Base-by-base conservation (phyloP, 768 basidiomycete species). In the Coprinopsis marcescibilis region DNA sequence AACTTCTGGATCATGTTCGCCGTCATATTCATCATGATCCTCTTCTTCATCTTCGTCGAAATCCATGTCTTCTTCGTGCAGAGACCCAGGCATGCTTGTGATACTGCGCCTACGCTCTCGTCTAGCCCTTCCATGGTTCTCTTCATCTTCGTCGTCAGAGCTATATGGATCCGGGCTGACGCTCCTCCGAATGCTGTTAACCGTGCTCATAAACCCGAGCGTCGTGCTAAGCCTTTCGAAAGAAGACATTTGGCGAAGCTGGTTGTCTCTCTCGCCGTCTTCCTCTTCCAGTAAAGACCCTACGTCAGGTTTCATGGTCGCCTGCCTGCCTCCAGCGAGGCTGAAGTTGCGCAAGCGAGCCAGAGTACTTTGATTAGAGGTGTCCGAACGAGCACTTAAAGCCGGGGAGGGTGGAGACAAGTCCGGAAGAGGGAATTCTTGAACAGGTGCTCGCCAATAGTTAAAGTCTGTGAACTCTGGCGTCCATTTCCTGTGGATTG, bases 401-500 rank as follows among this genome's bases (percentile, higher is more conserved):
- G 95, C 86, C 0, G 96, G 96, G 1, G 94, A 97, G 2, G 90
- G 89, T 4, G 94, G 94, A 0, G 78, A 69, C 5, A 89, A 62
- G 59, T 89, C 86, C 0, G 94, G 94, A 2, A 93, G 71, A 3
- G 82, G 68, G 48, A 85, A 83, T 1, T 90, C 86, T 42, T 78
- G 80, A 11, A 97, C 69, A 0, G 90, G 83, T 0, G 77, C 54
- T 53, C 91, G 85, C 96, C 96, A 99, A 60, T 80, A 99, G 59
- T 95, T 97, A 75, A 96, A 93, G 63, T 98, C 95, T 1, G 94
- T 96, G 62, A 78, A 99, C 60, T 94, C 93, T 1, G 89, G 81
- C 11, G 84, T 77, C 78, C 83, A 85, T 60, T 89, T 90, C 43
- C 85, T 80, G 60, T 92, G 78, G 46, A 98, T 92, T 0, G 95